These are phyloP conservation scores for Aaosphaeria pasadenensis DNA, from an alignment of 2,329 filamentous ascomycete genomes.

Conservation along the genomic window DNA sequence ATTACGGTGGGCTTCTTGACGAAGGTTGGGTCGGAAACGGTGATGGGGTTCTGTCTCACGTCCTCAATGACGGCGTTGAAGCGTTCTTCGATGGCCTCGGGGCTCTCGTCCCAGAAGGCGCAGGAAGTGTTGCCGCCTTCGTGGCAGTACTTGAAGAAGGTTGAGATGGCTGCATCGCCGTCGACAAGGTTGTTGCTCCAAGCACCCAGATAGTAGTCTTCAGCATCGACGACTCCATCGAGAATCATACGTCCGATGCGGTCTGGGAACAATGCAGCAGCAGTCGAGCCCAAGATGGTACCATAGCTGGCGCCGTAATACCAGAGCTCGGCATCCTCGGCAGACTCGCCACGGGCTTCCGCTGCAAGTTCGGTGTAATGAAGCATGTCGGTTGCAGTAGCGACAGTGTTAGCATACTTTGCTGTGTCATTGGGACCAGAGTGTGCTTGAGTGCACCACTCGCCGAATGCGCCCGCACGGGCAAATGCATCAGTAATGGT, in stretches of 20 bases:
- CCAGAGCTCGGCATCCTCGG: conserved; percentile 24
- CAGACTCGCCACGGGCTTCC: conserved; percentile 6
- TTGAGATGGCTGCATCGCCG: conserved; percentile 4
- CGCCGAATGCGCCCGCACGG: conserved; percentile 7
- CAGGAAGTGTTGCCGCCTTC: conserved; percentile 4
- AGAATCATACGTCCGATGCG: conserved; percentile 38
- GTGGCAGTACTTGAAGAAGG: conserved; percentile 10
- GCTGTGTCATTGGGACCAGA: conserved; percentile 7
- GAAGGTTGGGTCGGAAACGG: background rate
- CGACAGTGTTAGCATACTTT: conserved; percentile 14
- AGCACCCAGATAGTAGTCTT: conserved; percentile 38
- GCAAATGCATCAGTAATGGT: conserved; percentile 1
- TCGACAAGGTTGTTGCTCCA: conserved; percentile 7
- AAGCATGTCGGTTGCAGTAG: conserved; percentile 10
- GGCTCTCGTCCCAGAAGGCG: conserved; percentile 8
- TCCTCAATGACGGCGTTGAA: conserved; percentile 6
- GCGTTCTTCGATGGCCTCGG: conserved; percentile 8
- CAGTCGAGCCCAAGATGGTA: conserved; percentile 43
- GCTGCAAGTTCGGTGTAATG: conserved; percentile 10
- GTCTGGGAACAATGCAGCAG: conserved; percentile 43
- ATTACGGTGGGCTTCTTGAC: conserved; percentile 6
- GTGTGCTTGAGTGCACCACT: conserved; percentile 10
- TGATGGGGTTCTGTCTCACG: conserved; percentile 4
- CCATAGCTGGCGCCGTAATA: conserved; percentile 44
- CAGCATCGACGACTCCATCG: conserved; percentile 38